These are phyloP conservation scores for Chlorella vulgaris DNA, from an alignment of 139 green algal species.

Conservation along the genomic window DNA sequence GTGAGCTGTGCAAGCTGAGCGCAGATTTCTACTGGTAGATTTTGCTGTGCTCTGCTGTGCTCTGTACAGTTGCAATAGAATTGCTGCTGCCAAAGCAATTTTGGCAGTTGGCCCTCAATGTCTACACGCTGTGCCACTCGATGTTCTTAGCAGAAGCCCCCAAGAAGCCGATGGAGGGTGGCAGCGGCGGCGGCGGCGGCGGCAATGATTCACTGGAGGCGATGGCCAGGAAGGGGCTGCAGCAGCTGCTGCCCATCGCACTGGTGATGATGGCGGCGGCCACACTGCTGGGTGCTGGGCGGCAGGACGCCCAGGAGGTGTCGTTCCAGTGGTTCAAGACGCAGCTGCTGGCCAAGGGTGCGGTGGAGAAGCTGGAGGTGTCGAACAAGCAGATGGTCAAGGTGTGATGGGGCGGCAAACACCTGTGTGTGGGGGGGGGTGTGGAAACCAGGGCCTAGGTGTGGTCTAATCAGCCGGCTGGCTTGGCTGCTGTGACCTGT, in stretches of 20 bases:
- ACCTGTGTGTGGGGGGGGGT: too few species aligned
- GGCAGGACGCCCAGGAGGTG: slow-evolving; percentile 77
- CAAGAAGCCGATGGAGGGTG: slow-evolving; percentile 26
- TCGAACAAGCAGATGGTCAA: slow-evolving; percentile 90
- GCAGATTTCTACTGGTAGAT: neutral
- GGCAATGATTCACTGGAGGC: neutral
- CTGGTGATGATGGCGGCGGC: slow-evolving; percentile 29
- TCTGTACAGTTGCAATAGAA: too few species aligned
- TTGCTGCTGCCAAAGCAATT: too few species aligned
- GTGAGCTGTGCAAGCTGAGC: neutral
- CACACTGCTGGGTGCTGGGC: slow-evolving; percentile 33
- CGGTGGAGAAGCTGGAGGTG: slow-evolving; percentile 93
- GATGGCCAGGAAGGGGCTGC: slow-evolving; percentile 15
- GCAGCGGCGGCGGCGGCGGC: slow-evolving; percentile 6
- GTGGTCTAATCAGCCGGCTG: too few species aligned
- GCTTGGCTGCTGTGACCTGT: too few species aligned
- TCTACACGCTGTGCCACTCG: too few species aligned
- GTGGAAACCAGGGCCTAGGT: too few species aligned
- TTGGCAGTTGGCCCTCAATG: too few species aligned
- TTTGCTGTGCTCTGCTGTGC: neutral
- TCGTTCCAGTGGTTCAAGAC: slow-evolving; percentile 90
- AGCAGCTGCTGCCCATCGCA: slow-evolving; percentile 39
- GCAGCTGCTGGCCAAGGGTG: slow-evolving; percentile 79
- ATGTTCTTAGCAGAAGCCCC: slow-evolving; percentile 20
- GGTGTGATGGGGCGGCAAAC: slow-evolving; percentile 16